phyloP scores from a whole-genome alignment of 2,329 filamentous ascomycete species.

The Purpureocillium lavendulum region DNA sequence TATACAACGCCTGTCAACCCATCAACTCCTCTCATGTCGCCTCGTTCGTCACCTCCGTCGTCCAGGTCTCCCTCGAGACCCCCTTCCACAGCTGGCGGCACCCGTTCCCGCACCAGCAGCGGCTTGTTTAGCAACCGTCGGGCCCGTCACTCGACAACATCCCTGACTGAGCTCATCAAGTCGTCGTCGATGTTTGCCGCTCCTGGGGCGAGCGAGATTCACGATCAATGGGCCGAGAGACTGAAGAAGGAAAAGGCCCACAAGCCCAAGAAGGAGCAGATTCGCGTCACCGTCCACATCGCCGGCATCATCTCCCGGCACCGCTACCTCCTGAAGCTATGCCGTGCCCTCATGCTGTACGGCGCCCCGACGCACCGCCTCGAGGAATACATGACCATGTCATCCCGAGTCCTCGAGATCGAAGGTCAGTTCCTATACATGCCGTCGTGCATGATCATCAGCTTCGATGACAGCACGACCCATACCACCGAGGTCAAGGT shows the following conservation, averaged over 20 bases:
- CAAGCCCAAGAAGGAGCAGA: slow-evolving; percentile 28
- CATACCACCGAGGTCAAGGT: slow-evolving; percentile 77
- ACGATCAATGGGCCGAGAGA: slow-evolving; percentile 35
- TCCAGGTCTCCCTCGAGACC: slow-evolving; percentile 32
- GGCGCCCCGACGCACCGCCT: slow-evolving; percentile 86
- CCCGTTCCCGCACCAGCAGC: slow-evolving; percentile 25
- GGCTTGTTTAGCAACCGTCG: slow-evolving; percentile 33
- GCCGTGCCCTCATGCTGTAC: slow-evolving; percentile 79
- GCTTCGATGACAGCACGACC: slow-evolving; percentile 67
- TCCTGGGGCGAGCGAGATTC: slow-evolving; percentile 34
- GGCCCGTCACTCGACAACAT: slow-evolving; percentile 32
- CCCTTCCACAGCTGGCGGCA: slow-evolving; percentile 24
- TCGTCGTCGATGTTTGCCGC: slow-evolving; percentile 44
- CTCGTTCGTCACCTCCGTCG: slow-evolving; percentile 29
- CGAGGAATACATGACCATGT: slow-evolving; percentile 89
- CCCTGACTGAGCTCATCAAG: slow-evolving; percentile 43
- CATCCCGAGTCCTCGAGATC: slow-evolving; percentile 78
- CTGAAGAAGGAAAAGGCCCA: slow-evolving; percentile 28
- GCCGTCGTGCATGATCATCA: slow-evolving; percentile 89
- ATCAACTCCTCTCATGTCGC: slow-evolving; percentile 31
- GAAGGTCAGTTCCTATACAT: slow-evolving; percentile 86
- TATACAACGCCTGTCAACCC: slow-evolving; percentile 30
- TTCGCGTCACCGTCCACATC: slow-evolving; percentile 48
- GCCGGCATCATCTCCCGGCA: slow-evolving; percentile 69
- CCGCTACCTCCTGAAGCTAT: slow-evolving; percentile 75